Evolutionary conservation across 345 rosid species (phyloP).

Genomic region (Citrus hindsii): DNA sequence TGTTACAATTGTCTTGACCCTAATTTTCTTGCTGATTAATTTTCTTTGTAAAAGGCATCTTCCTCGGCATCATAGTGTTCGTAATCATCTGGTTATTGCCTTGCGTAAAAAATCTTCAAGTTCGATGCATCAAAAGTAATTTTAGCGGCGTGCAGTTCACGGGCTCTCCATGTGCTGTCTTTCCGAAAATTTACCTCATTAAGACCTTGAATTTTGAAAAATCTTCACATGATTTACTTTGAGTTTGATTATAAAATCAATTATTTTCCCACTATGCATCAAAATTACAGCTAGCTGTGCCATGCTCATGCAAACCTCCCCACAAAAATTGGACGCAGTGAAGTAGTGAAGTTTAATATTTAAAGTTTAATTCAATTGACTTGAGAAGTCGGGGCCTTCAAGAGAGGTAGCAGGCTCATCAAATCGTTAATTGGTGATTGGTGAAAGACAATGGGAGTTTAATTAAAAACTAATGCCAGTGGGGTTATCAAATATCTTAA

Average conservation of each 20-base stretch:
- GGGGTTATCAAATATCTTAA: constrained; percentile 4
- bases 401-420: constrained; percentile 6
- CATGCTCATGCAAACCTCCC: background rate
- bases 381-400: background rate
- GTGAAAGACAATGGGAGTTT: constrained; percentile 5
- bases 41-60: background rate
- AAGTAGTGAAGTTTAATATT: background rate
- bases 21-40: background rate
- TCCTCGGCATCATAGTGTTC: background rate
- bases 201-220: constrained; percentile 6
- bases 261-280: background rate
- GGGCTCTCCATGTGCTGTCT: background rate
- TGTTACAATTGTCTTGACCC: background rate
- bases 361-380: background rate
- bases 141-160: background rate
- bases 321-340: background rate
- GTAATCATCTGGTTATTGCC: background rate
- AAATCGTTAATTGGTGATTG: background rate
- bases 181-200: background rate
- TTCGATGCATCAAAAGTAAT: background rate
- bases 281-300: background rate
- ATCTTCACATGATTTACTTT: background rate
- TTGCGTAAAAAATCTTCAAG: background rate
- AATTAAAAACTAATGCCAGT: constrained; percentile 22
- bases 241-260: background rate